Evolutionary conservation across 2,329 filamentous ascomycete species (phyloP).

Genomic region (Emericellopsis atlantica): DNA sequence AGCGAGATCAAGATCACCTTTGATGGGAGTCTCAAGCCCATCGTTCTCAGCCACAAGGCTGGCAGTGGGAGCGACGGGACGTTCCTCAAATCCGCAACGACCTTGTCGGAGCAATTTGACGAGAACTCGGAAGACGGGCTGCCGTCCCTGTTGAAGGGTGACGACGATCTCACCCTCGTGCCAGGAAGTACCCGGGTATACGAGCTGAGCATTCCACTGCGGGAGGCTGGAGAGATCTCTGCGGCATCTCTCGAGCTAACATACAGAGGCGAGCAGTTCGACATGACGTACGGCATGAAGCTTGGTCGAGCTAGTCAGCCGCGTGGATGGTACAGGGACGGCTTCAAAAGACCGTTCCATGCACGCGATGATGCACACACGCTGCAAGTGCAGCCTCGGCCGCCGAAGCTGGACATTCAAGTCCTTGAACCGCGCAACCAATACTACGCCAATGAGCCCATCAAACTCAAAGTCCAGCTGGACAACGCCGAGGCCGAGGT

Average conservation of each 20-base stretch:
- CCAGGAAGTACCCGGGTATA: constrained; percentile 59
- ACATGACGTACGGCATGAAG: constrained; percentile 51
- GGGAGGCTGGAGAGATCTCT: constrained; percentile 69
- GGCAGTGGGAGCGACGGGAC: constrained; percentile 3
- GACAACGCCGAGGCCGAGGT: constrained; percentile 75
- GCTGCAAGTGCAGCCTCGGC: constrained; percentile 71
- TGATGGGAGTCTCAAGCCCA: constrained; percentile 41
- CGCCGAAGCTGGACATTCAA: constrained; percentile 76
- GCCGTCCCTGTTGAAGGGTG: constrained; percentile 33
- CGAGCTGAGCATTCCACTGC: constrained; percentile 58
- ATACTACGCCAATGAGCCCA: constrained; percentile 75
- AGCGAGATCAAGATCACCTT: constrained; percentile 41
- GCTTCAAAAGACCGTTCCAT: constrained; percentile 29
- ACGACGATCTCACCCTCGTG: constrained; percentile 50
- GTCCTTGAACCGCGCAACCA: constrained; percentile 50
- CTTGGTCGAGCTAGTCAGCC: constrained; percentile 28
- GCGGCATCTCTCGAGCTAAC: constrained; percentile 51
- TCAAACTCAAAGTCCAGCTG: constrained; percentile 57
- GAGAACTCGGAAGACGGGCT: constrained; percentile 13
- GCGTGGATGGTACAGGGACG: constrained; percentile 37
- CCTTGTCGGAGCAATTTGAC: constrained; percentile 16
- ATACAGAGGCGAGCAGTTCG: constrained; percentile 53
- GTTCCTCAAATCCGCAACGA: constrained; percentile 12
- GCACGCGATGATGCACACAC: constrained; percentile 35
- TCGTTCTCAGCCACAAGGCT: constrained; percentile 33